Conservation (phyloP, 768 basidiomycete species). For the Paxillus rubicundulus region DNA sequence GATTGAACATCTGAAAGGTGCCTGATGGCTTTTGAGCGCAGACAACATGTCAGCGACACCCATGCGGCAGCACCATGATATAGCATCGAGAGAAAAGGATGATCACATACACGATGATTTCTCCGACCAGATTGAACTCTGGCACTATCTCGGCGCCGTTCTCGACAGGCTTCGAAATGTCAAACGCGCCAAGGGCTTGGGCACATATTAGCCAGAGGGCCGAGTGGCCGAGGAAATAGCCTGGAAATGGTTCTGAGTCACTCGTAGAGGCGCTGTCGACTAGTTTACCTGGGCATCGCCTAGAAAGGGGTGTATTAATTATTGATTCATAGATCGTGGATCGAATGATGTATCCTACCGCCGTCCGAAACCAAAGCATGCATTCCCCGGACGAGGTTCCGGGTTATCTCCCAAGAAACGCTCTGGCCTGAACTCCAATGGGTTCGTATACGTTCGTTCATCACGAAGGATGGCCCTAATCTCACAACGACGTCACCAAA, state of each 20-base stretch:
- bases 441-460: constrained; percentile 13
- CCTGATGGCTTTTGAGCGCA: neutral
- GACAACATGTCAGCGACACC: too few relatives aligned
- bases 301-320: neutral
- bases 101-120: constrained; percentile 7
- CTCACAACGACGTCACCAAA: neutral
- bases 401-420: constrained; percentile 18
- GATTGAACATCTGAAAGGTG: constrained; percentile 13
- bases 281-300: constrained; percentile 13
- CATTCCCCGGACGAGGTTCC: constrained; percentile 11
- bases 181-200: constrained; percentile 42
- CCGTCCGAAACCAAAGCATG: constrained; percentile 19
- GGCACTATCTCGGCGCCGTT: constrained; percentile 43
- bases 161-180: constrained; percentile 40
- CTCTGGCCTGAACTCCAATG: constrained; percentile 21
- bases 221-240: constrained; percentile 25
- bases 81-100: too few relatives aligned
- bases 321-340: neutral
- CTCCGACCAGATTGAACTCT: constrained; percentile 35
- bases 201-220: constrained; percentile 26
- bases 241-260: constrained; percentile 4
- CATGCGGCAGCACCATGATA: too few relatives aligned
- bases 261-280: neutral
- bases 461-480: constrained; percentile 21
- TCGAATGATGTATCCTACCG: constrained; percentile 1